Percentiles rank a stretch among this genome's conserved stretches.
phyloP scores from a whole-genome alignment of 345 rosid genomes.

The Murraya paniculata region DNA sequence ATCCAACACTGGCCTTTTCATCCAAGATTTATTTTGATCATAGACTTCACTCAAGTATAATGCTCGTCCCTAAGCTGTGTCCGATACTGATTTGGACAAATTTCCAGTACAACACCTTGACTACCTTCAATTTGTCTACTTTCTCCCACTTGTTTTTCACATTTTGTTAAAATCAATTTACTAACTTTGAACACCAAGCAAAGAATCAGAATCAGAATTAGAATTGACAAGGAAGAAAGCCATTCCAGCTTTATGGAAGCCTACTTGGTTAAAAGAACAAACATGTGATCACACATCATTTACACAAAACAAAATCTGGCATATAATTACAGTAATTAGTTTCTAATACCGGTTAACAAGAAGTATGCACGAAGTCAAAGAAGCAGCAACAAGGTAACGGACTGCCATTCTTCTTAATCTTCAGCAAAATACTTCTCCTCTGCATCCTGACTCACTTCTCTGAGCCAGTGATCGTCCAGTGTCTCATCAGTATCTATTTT shows the following conservation, averaged over 20 bases:
- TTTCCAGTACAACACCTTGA: neutral
- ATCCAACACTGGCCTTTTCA: neutral
- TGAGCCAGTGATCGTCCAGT: slow-evolving; percentile 92
- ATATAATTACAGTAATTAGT: slow-evolving; percentile 8
- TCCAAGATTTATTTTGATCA: neutral
- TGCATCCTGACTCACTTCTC: slow-evolving; percentile 75
- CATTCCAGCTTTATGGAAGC: neutral
- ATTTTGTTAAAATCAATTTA: neutral
- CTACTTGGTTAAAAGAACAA: neutral
- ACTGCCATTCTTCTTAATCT: slow-evolving; percentile 24
- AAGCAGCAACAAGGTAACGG: neutral
- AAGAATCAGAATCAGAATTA: neutral
- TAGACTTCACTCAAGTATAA: neutral
- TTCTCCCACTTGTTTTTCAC: neutral
- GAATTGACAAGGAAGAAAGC: neutral
- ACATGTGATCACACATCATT: neutral
- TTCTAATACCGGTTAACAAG: neutral
- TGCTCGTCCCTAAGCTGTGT: neutral
- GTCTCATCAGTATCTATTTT: slow-evolving; percentile 83
- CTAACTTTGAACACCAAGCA: neutral
- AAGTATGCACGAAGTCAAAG: neutral
- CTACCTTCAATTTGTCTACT: neutral
- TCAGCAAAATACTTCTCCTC: slow-evolving; percentile 87
- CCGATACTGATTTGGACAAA: neutral
- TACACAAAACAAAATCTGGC: neutral